Percentiles rank a stretch among this genome's conserved stretches.
Conservation (phyloP, 352 stramenopile species). For the Phytopythium aichiense region DNA sequence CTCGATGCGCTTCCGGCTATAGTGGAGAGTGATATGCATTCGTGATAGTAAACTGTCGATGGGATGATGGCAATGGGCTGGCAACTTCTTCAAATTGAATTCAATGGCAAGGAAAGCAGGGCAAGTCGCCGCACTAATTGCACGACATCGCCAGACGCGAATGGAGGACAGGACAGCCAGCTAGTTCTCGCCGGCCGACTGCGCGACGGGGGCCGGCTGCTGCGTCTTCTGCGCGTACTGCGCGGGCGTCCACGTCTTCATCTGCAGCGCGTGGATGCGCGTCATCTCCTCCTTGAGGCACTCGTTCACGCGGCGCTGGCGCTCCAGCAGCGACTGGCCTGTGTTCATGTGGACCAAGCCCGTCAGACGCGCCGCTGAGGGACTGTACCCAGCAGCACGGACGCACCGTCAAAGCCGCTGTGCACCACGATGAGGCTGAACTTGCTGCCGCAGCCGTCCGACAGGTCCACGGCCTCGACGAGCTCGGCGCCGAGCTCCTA, state of each 20-base stretch:
- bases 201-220: constrained; percentile 39
- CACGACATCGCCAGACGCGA: too few species aligned
- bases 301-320: constrained; percentile 74
- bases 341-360: neutral
- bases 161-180: neutral
- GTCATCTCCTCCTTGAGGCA: constrained; percentile 82
- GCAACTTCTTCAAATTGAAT: neutral
- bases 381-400: neutral
- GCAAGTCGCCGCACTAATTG: too few species aligned
- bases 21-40: neutral
- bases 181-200: constrained; percentile 58
- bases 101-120: neutral
- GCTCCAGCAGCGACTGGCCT: constrained; percentile 74
- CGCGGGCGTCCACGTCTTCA: constrained; percentile 81
- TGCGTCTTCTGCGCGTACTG: constrained; percentile 85
- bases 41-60: neutral
- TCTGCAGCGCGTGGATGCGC: constrained; percentile 79
- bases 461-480: constrained; percentile 75
- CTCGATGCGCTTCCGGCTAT: constrained; percentile 1
- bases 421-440: constrained; percentile 84
- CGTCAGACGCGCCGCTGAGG: neutral
- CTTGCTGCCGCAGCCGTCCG: constrained; percentile 78
- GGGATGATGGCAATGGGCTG: neutral
- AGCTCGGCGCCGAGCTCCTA: constrained; percentile 58
- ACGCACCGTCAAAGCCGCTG: constrained; percentile 67